phyloP scores from a whole-genome alignment of 352 stramenopile species.

The Detonula confervacea region DNA sequence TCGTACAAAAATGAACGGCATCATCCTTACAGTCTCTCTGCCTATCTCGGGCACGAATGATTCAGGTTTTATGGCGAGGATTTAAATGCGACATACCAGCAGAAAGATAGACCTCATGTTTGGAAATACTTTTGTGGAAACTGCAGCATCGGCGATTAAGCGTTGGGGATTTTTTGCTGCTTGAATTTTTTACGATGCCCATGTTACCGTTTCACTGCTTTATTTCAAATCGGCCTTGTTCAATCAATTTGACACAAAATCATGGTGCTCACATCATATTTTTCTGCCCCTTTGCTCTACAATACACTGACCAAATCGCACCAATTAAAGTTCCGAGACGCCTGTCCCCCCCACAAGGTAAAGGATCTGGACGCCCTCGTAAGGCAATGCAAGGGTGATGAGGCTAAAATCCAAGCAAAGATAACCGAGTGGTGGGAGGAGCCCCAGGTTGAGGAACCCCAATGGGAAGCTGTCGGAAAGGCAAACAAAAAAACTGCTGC shows the following conservation, averaged over 20 bases:
- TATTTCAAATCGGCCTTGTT: neutral
- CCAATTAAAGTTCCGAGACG: slow-evolving; percentile 65
- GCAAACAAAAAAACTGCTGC: slow-evolving; percentile 54
- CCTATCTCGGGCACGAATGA: no score
- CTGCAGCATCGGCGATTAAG: no score
- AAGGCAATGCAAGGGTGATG: slow-evolving; percentile 80
- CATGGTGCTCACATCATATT: slow-evolving; percentile 13
- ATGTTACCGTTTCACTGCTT: neutral
- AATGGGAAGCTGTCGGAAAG: slow-evolving; percentile 80
- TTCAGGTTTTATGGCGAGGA: no score
- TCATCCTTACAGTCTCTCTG: no score
- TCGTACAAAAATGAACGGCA: no score
- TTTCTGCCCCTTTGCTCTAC: slow-evolving; percentile 10
- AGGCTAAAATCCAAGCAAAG: slow-evolving; percentile 73
- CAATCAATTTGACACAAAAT: neutral
- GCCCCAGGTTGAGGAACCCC: slow-evolving; percentile 56
- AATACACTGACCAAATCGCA: neutral
- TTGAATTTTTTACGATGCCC: no score
- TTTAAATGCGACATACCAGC: no score
- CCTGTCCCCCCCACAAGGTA: slow-evolving; percentile 74
- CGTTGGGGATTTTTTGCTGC: no score
- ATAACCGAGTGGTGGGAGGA: slow-evolving; percentile 84
- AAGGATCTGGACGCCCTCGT: slow-evolving; percentile 80
- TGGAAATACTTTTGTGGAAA: no score
- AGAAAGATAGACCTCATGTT: no score